Conservation (phyloP, 192 early-diverging fungal species). For the Coemansia sp. region DNA sequence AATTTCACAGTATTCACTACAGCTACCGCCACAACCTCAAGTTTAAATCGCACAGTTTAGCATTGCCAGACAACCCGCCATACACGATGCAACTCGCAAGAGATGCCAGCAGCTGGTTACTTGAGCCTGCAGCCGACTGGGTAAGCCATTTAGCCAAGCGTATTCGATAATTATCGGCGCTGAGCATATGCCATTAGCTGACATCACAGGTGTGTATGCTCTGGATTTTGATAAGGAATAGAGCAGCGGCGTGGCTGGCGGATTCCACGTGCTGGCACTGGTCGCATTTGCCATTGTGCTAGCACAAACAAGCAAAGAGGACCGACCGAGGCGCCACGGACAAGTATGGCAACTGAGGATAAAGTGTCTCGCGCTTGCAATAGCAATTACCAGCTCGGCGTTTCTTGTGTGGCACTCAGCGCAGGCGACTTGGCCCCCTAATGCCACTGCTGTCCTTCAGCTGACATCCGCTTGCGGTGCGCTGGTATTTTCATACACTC, state of each 20-base stretch:
- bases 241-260: background rate
- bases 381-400: background rate
- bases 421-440: background rate
- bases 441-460: background rate
- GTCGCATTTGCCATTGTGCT: background rate
- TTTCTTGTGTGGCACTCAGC: background rate
- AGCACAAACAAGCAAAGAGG: background rate
- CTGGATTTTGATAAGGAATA: background rate
- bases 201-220: background rate
- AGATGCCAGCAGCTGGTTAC: background rate
- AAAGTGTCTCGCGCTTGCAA: background rate
- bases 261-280: background rate
- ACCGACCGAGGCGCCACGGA: background rate
- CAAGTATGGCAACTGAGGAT: background rate
- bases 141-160: background rate
- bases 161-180: background rate
- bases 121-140: background rate
- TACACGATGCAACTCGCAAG: background rate
- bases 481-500: constrained; percentile 3
- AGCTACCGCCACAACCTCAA: too few relatives aligned
- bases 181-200: background rate
- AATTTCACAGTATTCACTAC: background rate
- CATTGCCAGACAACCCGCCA: background rate
- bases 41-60: background rate
- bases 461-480: background rate